Evolutionary conservation across 2,329 filamentous ascomycete species (phyloP), one percentile per base, ranked within the genome.

Genomic region (Myriosclerotinia duriaeana): DNA sequence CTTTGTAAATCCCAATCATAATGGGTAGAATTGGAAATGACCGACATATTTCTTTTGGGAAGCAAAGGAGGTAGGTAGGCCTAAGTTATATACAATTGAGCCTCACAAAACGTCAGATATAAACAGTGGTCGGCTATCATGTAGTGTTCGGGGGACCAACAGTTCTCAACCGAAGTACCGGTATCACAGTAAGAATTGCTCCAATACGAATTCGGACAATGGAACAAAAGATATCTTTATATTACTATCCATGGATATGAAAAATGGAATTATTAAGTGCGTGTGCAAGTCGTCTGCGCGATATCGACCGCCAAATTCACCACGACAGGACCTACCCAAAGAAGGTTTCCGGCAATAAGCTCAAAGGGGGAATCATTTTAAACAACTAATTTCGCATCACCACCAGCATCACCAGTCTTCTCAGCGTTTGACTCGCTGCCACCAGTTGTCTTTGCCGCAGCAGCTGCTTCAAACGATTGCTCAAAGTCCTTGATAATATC

Each of bases 401-500:
- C 60, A 40, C 68, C 67, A 11, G 66, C 40, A 56, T 60, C 55
- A 34, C 74, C 72, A 20, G 69, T 71, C 30, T 66, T 61, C 12
- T 48, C 40, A 0, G 69, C 69, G 61, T 76, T 74, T 5, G 62
- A 69, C n/a, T 67, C 66, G 38, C 67, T 64, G 8, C 73, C 74
- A 22, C 74, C 74, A 36, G 53, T 70, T 1, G 73, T 75, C 67
- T 69, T 73, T 11, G 83, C 78, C 9, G 81, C 83, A 34, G 78
- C 74, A 0, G 85, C 84, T 36, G 85, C 83, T 76, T 87, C 84
- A 79, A 97, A 96, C 0, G 91, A 91, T 82, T 97, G 93, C 78
- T 94, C 89, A 77, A 98, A 97, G 79, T 98, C 94, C 73, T 88
- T 90, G 76, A 97, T 95, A 74, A 98, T 97, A 76, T 98, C 94